phyloP scores from a whole-genome alignment of 495 filamentous ascomycete genomes.

The Lophiostoma macrostomum region DNA sequence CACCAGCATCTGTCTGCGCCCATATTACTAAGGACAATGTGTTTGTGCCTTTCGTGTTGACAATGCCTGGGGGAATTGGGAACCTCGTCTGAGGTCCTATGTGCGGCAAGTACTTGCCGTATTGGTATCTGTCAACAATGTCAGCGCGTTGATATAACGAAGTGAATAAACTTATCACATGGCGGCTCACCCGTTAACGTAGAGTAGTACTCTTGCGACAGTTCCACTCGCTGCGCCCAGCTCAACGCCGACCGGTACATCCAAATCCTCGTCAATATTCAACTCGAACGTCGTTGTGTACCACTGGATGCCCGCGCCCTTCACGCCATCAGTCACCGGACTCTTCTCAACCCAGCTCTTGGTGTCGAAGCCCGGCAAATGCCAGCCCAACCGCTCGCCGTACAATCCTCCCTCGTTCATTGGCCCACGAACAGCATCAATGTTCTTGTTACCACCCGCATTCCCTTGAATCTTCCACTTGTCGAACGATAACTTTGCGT shows the following conservation, averaged over 20 bases:
- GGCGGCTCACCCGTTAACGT: constrained; percentile 45
- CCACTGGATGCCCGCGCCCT: constrained; percentile 14
- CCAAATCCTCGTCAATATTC: constrained; percentile 39
- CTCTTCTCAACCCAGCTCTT: constrained; percentile 29
- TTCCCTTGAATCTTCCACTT: constrained; percentile 33
- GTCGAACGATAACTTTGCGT: constrained; percentile 1
- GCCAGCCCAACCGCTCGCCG: constrained; percentile 40
- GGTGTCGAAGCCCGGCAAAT: constrained; percentile 35
- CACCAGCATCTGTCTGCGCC: constrained; percentile 21
- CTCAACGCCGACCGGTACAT: constrained; percentile 45
- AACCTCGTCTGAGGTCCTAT: constrained; percentile 51
- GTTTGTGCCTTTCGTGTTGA: constrained; percentile 49
- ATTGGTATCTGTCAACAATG: constrained; percentile 40
- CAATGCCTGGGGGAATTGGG: constrained; percentile 49
- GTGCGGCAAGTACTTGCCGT: constrained; percentile 49
- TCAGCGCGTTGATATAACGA: too few relatives aligned
- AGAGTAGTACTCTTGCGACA: constrained; percentile 40
- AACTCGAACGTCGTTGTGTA: constrained; percentile 39
- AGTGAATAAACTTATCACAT: too few relatives aligned
- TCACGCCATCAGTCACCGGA: constrained; percentile 11
- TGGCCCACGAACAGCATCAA: constrained; percentile 39
- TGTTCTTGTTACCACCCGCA: constrained; percentile 23
- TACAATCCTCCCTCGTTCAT: constrained; percentile 44
- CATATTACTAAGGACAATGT: constrained; percentile 49
- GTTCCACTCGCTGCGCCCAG: constrained; percentile 35